Evolutionary conservation across 1,284 basidiomycete genomes (phyloP), one percentile per base, ranked within the genome.

Genomic region (Ustilago crameri): DNA sequence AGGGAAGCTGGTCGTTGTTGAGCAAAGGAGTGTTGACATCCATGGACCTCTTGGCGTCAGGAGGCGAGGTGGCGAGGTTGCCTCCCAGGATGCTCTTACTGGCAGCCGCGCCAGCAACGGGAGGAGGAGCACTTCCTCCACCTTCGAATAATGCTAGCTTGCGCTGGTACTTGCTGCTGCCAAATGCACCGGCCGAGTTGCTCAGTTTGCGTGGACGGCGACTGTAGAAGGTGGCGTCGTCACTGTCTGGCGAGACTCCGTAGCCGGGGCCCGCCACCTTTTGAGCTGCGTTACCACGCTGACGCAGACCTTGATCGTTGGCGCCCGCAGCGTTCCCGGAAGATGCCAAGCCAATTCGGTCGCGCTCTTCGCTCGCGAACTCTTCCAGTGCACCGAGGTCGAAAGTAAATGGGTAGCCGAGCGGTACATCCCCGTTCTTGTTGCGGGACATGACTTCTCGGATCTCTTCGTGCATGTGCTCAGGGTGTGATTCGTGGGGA

Each of bases 71-170:
- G 0, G 51, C 66, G 53, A 24, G 51, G 56, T 51, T 58, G 86
- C 85, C 34, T 87, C 87, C 43, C 86, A 87, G 1, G 85, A 83
- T 60, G 85, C 54, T 77, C 30, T 62, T 61, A 50, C 69, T 45
- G 1, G 65, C 85, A 22, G 66, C 69, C 26, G 73, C 74, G 14
- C 70, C 66, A 12, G 66, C 70, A 4, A 73, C 57, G 12, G 77
- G 77, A 9, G 77, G 77, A 3, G 77, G 77, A 5, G 75, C 61
- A 32, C 75, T 73, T 14, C 85, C 86, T 42, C 85, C 85, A 27
- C 89, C 88, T 82, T 98, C 95, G 80, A 98, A 98, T 1, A 96
- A 85, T 0, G 93, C 95, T 78, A 98, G 88, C 84, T 97, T 98
- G 27, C 90, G 90, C 53, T 90, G 91, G 61, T 84, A 84, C 47